Evolutionary conservation across 768 basidiomycete species (phyloP).

Genomic region (Phaffia tasmanica): DNA sequence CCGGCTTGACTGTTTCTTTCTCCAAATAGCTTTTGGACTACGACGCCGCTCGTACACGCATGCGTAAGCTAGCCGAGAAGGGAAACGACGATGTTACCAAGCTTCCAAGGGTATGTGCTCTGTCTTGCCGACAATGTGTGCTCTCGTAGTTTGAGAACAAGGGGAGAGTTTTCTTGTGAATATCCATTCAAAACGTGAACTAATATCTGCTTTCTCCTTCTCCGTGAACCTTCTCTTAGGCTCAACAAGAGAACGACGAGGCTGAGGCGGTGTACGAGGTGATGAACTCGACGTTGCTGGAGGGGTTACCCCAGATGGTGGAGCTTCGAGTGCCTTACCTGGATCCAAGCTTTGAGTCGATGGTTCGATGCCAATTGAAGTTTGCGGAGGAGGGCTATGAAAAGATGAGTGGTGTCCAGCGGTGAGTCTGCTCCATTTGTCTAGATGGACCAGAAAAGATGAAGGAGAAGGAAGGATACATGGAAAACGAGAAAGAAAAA

Average conservation of each 20-base stretch:
- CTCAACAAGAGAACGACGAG: constrained; percentile 93
- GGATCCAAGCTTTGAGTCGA: constrained; percentile 96
- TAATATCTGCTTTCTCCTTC: background rate
- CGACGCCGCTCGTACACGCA: constrained; percentile 77
- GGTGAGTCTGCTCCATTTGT: constrained; percentile 43
- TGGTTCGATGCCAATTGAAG: constrained; percentile 88
- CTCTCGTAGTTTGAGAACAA: background rate
- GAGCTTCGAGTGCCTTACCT: constrained; percentile 96
- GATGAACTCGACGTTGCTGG: constrained; percentile 82
- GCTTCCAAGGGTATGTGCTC: constrained; percentile 57
- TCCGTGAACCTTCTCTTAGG: constrained; percentile 41
- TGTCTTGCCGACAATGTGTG: background rate
- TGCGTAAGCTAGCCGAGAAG: constrained; percentile 81
- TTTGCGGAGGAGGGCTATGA: constrained; percentile 98
- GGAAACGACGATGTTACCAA: constrained; percentile 87
- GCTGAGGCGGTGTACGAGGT: constrained; percentile 85
- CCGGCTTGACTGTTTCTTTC: background rate
- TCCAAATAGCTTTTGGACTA: constrained; percentile 73
- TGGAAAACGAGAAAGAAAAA: too few species aligned
- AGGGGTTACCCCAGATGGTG: constrained; percentile 79
- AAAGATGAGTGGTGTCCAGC: constrained; percentile 85
- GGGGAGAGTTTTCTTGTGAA: background rate
- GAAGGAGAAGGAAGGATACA: too few species aligned
- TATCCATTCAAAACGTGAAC: background rate
- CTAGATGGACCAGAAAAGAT: too few species aligned